phyloP scores from a whole-genome alignment of 1,284 basidiomycete genomes.

The Trametes polyzona region DNA sequence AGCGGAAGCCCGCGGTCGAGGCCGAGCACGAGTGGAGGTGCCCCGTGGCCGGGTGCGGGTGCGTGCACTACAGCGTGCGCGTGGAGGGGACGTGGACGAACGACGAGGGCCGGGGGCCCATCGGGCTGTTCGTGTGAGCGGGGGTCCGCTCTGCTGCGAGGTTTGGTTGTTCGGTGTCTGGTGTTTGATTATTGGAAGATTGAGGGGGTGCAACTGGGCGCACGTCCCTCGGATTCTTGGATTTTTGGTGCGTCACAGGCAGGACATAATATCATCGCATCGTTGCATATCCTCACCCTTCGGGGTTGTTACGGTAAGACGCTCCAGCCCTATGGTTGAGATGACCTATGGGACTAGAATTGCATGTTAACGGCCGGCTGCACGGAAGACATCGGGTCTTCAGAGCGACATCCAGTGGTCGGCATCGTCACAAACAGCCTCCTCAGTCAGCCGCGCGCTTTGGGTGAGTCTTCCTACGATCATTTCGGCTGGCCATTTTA shows the following conservation, averaged over 20 bases:
- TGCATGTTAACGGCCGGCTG: no score
- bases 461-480: no score
- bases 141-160: no score
- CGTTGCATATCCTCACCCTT: constrained; percentile 18
- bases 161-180: no score
- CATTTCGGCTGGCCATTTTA: no score
- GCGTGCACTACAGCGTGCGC: constrained; percentile 57
- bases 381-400: not conserved
- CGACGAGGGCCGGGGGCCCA: constrained; percentile 46
- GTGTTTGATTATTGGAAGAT: no score
- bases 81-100: constrained; percentile 56
- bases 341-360: not conserved
- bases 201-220: no score
- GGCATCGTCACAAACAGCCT: no score
- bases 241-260: not conserved
- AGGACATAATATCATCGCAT: constrained; percentile 13
- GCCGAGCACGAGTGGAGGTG: constrained; percentile 62
- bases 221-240: no score
- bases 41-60: constrained; percentile 60
- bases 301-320: constrained; percentile 12
- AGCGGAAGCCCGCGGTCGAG: constrained; percentile 40
- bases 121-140: constrained; percentile 49
- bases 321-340: not conserved
- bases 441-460: no score
- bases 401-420: no score